Percentiles rank a stretch among this genome's conserved stretches.
Evolutionary conservation across 2,329 filamentous ascomycete species (phyloP).

Genomic region (Sphaerostilbella broomeana): DNA sequence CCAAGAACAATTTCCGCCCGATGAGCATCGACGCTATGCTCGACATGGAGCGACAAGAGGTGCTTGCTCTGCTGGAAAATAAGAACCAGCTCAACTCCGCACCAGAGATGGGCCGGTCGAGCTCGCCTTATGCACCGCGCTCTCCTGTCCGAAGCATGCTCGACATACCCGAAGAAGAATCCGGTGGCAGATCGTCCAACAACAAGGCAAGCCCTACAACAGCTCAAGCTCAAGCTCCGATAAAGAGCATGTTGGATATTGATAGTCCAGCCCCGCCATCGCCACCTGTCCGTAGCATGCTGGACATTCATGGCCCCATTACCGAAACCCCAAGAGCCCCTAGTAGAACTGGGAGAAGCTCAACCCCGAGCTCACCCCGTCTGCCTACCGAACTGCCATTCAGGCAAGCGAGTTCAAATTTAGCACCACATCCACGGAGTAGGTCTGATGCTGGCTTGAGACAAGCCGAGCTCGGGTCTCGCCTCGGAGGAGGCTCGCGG

Average conservation of each 20-base stretch:
- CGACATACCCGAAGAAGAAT: constrained; percentile 45
- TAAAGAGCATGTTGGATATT: constrained; percentile 61
- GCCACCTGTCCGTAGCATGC: constrained; percentile 43
- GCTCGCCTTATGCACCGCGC: constrained; percentile 52
- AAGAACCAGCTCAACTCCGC: constrained; percentile 28
- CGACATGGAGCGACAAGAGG: constrained; percentile 70
- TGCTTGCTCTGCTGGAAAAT: constrained; percentile 61
- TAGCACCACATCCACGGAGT: constrained; percentile 38
- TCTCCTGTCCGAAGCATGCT: constrained; percentile 66
- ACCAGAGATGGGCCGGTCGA: constrained; percentile 36
- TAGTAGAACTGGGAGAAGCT: constrained; percentile 23
- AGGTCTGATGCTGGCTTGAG: constrained; percentile 48
- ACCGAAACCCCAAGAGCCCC: constrained; percentile 22
- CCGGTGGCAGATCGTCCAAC: constrained; percentile 13
- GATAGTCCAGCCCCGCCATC: constrained; percentile 36
- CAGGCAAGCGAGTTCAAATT: constrained; percentile 17
- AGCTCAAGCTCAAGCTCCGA: constrained; percentile 43
- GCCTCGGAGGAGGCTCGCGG: constrained; percentile 19
- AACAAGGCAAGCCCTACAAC: constrained; percentile 8
- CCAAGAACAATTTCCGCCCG: constrained; percentile 28
- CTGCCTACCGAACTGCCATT: constrained; percentile 17
- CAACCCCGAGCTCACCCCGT: constrained; percentile 29
- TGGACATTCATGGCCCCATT: constrained; percentile 42
- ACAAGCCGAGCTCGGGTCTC: constrained; percentile 39
- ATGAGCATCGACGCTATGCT: constrained; percentile 74